phyloP scores from a whole-genome alignment of 176 grass and related monocot genomes.

The Triticum aestivum region DNA sequence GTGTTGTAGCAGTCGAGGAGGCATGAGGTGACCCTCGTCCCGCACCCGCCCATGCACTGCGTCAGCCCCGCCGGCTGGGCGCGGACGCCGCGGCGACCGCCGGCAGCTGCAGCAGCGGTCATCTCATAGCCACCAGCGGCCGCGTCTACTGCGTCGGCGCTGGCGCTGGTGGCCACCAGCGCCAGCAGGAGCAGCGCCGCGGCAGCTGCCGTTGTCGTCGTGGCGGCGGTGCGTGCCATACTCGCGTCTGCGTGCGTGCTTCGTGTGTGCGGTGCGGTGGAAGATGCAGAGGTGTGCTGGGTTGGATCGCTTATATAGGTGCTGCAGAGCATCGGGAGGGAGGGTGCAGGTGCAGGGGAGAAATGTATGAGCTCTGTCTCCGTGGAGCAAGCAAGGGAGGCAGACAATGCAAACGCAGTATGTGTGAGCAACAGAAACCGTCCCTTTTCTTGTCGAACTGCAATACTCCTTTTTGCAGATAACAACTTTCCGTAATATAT shows the following conservation, averaged over 20 bases:
- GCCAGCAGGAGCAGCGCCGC: slow-evolving; percentile 28
- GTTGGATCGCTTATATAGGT: background rate
- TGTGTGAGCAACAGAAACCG: slow-evolving; percentile 3
- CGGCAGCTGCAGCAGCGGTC: background rate
- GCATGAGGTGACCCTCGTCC: background rate
- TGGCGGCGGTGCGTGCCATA: background rate
- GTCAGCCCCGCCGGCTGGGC: slow-evolving; percentile 8
- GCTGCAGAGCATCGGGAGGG: background rate
- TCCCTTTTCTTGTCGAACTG: too few relatives aligned
- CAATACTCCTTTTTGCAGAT: too few relatives aligned
- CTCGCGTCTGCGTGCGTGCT: background rate
- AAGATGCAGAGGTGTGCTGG: background rate
- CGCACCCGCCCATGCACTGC: slow-evolving; percentile 26
- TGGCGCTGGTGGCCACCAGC: background rate
- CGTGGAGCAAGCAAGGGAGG: slow-evolving; percentile 1
- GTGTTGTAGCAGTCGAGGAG: slow-evolving; percentile 26
- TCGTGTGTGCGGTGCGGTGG: background rate
- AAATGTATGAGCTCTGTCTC: background rate
- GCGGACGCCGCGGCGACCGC: background rate
- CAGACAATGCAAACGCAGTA: background rate
- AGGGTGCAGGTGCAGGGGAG: background rate
- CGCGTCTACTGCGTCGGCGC: background rate
- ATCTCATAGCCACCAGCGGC: background rate
- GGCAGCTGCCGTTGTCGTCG: background rate
- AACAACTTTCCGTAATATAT: too few relatives aligned